Evolutionary conservation across 1,139 yeast species (phyloP), one percentile per base, ranked within the genome.

Genomic region (Chernovozyma aurita): DNA sequence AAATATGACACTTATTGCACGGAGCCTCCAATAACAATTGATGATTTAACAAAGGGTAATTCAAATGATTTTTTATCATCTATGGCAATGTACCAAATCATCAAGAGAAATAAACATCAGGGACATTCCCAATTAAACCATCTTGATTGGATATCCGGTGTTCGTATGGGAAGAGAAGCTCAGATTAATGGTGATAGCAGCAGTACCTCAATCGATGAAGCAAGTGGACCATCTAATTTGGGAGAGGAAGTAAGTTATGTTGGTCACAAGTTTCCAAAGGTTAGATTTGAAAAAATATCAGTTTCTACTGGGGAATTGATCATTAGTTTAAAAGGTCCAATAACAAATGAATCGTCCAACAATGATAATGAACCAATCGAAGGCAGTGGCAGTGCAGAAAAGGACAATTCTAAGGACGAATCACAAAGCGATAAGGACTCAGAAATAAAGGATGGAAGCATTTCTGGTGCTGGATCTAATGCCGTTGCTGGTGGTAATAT

Each of bases 131-230:
- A 76, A 40, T 58, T 76, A 27, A 80, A 80, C 45, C 96, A 90
- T 52, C 64, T 92, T 42, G 80, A 83, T 46, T 92, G 98, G 98
- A 82, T 92, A 30, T 82, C 96, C 0, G 97, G 97, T 33, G 95
- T 92, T 5, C 69, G 92, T 37, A 78, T 77, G 62, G 94, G 94
- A 0, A 66, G 75, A 34, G 61, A 74, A 3, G 73, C 1, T n/a
- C n/a, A n/a, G n/a, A n/a, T n/a, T n/a, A 14, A 18, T 18, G 9
- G 15, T 16, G 14, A 30, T 20, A 15, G 35, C 36, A 29, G n/a
- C 36, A 6, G 21, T 4, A 28, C 24, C 13, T 9, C 32, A 5
- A 5, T 14, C 17, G 57, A 52, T 14, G 59, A 51, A 26, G 72
- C 68, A 24, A n/a, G n/a, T n/a, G n/a, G n/a, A n/a, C 88, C 83